Evolutionary conservation across 257 asterid genomes (phyloP).

Genomic region (Solanum habrochaites): DNA sequence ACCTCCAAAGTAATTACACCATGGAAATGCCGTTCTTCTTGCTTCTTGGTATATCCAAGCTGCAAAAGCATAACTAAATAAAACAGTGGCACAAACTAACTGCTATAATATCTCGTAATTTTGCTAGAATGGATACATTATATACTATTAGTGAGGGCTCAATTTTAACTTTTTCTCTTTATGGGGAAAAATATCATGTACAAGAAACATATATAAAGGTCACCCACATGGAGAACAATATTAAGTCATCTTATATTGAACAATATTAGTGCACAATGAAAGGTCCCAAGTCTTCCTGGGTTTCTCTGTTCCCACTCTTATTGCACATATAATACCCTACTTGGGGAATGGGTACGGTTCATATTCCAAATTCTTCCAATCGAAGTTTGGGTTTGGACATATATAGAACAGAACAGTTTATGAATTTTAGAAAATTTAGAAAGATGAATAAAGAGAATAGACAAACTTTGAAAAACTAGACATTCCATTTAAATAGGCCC

Average conservation of each 20-base stretch:
- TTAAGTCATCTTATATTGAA: neutral
- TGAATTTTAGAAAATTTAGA: neutral
- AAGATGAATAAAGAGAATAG: neutral
- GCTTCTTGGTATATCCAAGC: slow-evolving; percentile 98
- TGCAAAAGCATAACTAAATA: slow-evolving; percentile 17
- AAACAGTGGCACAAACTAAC: neutral
- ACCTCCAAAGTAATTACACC: slow-evolving; percentile 95
- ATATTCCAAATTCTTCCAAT: neutral
- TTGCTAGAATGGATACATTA: neutral
- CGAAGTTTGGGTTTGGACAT: neutral
- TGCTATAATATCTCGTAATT: neutral
- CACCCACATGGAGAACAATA: neutral
- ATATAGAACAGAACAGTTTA: neutral
- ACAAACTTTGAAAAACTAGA: neutral
- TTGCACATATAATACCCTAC: neutral
- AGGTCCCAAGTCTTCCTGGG: neutral
- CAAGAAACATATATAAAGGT: neutral
- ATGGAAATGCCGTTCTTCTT: slow-evolving; percentile 90
- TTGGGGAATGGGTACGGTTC: neutral
- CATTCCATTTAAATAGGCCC: neutral
- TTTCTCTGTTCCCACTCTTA: neutral
- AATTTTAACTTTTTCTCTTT: neutral
- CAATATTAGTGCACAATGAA: neutral
- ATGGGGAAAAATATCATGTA: neutral
- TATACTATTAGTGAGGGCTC: neutral